phyloP scores from a whole-genome alignment of 345 rosid genomes.

The Lagerstroemia speciosa region DNA sequence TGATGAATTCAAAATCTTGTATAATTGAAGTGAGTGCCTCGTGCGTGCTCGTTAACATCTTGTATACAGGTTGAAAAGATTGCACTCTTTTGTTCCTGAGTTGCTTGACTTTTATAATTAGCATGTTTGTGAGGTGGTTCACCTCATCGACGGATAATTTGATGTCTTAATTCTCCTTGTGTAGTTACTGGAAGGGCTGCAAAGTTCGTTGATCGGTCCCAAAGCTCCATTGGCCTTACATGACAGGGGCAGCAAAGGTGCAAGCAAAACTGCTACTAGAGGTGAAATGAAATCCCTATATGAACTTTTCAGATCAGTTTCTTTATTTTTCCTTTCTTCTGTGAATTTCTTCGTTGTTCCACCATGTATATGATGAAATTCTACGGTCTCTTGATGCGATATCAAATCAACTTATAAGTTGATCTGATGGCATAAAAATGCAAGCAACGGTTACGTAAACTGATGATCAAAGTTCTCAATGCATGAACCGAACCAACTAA shows the following conservation, averaged over 20 bases:
- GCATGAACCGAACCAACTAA: slow-evolving; percentile 7
- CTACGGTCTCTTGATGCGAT: background rate
- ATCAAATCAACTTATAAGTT: background rate
- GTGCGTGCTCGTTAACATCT: background rate
- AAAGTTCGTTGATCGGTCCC: slow-evolving; percentile 72
- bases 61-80: background rate
- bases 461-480: background rate
- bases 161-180: background rate
- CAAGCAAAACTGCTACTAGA: slow-evolving; percentile 33
- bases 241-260: slow-evolving; percentile 52
- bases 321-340: background rate
- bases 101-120: background rate
- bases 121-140: background rate
- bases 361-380: background rate
- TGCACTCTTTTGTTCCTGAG: background rate
- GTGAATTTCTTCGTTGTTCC: background rate
- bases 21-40: background rate
- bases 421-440: background rate
- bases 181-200: slow-evolving; percentile 90
- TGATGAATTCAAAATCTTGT: background rate
- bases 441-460: background rate
- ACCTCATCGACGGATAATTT: background rate
- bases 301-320: background rate
- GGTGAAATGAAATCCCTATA: slow-evolving; percentile 12
- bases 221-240: slow-evolving; percentile 66